Evolutionary conservation across 768 basidiomycete species (phyloP).

Genomic region (Multifurca ochricompacta): DNA sequence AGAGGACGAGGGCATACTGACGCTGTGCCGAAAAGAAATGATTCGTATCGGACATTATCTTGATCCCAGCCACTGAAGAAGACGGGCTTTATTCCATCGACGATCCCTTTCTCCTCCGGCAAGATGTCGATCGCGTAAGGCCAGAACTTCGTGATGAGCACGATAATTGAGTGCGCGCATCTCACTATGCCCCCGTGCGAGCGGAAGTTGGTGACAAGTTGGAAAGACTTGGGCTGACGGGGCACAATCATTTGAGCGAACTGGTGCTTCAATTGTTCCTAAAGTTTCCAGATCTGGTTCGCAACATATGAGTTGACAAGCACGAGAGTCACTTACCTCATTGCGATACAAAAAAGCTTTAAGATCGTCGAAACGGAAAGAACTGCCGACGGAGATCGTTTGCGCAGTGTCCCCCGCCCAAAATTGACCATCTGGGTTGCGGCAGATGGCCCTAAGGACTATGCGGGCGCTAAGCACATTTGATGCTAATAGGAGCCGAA

Average conservation of each 20-base stretch:
- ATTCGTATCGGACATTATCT: conserved; percentile 27
- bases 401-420: conserved; percentile 79
- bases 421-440: conserved; percentile 60
- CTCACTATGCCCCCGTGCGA: conserved; percentile 31
- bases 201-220: conserved; percentile 30
- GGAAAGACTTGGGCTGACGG: conserved; percentile 24
- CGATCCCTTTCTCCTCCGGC: conserved; percentile 26
- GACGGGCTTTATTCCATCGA: conserved; percentile 26
- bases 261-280: conserved; percentile 5
- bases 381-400: conserved; percentile 62
- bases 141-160: conserved; percentile 26
- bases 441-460: conserved; percentile 57
- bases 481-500: neutral
- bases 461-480: neutral
- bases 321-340: conserved; percentile 35
- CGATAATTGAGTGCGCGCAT: conserved; percentile 28
- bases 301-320: neutral
- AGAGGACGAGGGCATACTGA: conserved; percentile 12
- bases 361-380: conserved; percentile 62
- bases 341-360: conserved; percentile 55
- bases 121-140: conserved; percentile 30
- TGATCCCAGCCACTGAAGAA: conserved; percentile 27
- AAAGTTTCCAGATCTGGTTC: neutral
- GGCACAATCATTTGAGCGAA: neutral
- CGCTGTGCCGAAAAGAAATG: conserved; percentile 29